Evolutionary conservation across 331 rosid genomes (phyloP), one percentile per base, ranked within the genome.

Genomic region (Quercus tomentella): DNA sequence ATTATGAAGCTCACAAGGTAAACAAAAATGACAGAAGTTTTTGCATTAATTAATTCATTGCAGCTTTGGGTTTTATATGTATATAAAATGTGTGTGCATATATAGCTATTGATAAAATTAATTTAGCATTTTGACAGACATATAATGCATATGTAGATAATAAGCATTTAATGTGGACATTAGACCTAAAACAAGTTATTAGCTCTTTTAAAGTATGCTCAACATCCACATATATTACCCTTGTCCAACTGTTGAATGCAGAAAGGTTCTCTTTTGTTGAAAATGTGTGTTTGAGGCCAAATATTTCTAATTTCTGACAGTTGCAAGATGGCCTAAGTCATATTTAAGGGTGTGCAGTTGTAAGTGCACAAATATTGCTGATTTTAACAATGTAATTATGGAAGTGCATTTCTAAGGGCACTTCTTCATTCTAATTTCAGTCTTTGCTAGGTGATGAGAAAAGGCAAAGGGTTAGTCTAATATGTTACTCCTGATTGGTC

Each of bases 1-100:
- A 80, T 73, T 93, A 89, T 80, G 95, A 95, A 67, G 81, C 85
- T 78, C 92, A 95, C 89, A 93, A 91, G 96, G 99, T 95, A 86
- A 78, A 66, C 62, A 58, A 80, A 73, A 78, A 58, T 54, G 56
- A 63, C 73, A 63, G 66, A 15, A 76, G 69, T 23, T 56, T 79
- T 43, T 60, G 26, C 67, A 56, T 21, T 67, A 62, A 14, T 69
- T 2, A 28, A 25, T 63, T 63, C 21, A 31, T 63, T 63, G 70
- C 31, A 63, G 70, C 17, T 26, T 33, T 26, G n/a, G 70, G 30
- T 26, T 26, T 28, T 6, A 63, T 26, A 63, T 63, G 70, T 7
- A 28, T 26, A 28, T 28, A 63, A 28, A 28, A 16, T 63, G 37
- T 15, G 41, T 63, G 7, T 15, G 37, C 20, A 63, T 63, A 28